Base-by-base conservation (phyloP, 441 rosid genomes). In the Bruguiera hainesii region DNA sequence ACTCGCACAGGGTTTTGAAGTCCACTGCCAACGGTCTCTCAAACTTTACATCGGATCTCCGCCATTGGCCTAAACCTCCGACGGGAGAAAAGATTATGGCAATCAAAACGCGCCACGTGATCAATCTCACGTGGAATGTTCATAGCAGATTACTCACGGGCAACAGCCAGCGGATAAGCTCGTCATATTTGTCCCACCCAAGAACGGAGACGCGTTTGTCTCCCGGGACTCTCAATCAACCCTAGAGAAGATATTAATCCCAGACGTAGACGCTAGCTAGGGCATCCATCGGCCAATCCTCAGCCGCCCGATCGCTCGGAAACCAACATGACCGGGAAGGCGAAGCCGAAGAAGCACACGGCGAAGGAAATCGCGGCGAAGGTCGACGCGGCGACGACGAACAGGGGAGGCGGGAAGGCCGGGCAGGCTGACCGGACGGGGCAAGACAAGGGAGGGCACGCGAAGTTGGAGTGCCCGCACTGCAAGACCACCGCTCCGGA, bases 331-430 rank as follows among this genome's bases (percentile, higher is more conserved):
- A 96, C 99, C 0, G 98, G 99, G 26, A 96, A 92, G 75, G 98
- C 98, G 60, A 95, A 95, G 95, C 98, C 98, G 15, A 95, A 92
- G 96, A 95, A 95, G 97, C 99, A 95, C 80, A 95, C 97, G 19
- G 98, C 98, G 31, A 95, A 95, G 81, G 99, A 95, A 82, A 80
- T 95, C 71, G 83, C 85, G 1, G 71, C 92, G 15, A 95, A 92
- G 67, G 62, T 82, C 48, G 97, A 95, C 71, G 98, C 96, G 0
- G 98, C 98, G 50, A 71, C 84, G 51, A 92, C 96, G 33, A 92
- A 86, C 75, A 77, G 98, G 10, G 99, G 99, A 33, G 99, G 99
- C 58, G 99, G 99, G 7, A 89, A 71, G 75, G 98, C 97, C 3
- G 97, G 99, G 0, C 67, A 75, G 23, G 83, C 83, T 11, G 99